Base-by-base conservation (phyloP, 805 yeast genomes). In the Vanderwaltozyma verrucispora region DNA sequence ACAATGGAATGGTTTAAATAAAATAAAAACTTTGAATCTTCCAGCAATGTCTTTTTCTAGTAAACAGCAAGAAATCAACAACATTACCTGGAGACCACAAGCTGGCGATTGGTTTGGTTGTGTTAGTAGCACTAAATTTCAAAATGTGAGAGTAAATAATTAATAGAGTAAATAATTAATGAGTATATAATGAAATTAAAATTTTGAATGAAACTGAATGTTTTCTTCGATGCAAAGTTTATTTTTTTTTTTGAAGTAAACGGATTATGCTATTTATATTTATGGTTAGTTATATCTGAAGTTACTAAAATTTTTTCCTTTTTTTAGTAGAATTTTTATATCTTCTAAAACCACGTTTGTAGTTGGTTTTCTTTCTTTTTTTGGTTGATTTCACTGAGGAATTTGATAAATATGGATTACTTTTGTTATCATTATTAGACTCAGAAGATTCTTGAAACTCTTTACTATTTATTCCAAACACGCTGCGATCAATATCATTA, bases 91-190 rank as follows among this genome's bases (percentile, higher is more conserved):
- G 94, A 68, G 69, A 37, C 69, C 71, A 7, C 58, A 62, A 17
- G 39, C 41, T 11, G 95, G 89, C 12, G 79, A 77, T 45, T 86
- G 94, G 94, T 67, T 85, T 45, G 95, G 94, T 4, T 74, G 42
- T 23, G 61, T 62, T 3, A 46, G 59, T 32, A 64, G 65, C 11
- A 64, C 62, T 31, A 59, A 54, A 3, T 53, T 63, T 34, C 64
- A 63, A 35, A 62, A 58, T 32, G 60, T 63, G 11, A 58, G 47
- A 30, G 45, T 45, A 4, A 40, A 18, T 26, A 12, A 24, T 33
- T 37, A 11, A 24, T 10, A 21, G 6, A 7, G 23, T n/a, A n/a
- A n/a, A n/a, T n/a, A n/a, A n/a, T n/a, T n/a, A n/a, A n/a, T n/a
- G n/a, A n/a, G n/a, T n/a, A n/a, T n/a, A n/a, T n/a, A n/a, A n/a